Percentiles rank a stretch among this genome's conserved stretches.
Evolutionary conservation across 768 basidiomycete genomes (phyloP).

Genomic region (Galerina marginata): DNA sequence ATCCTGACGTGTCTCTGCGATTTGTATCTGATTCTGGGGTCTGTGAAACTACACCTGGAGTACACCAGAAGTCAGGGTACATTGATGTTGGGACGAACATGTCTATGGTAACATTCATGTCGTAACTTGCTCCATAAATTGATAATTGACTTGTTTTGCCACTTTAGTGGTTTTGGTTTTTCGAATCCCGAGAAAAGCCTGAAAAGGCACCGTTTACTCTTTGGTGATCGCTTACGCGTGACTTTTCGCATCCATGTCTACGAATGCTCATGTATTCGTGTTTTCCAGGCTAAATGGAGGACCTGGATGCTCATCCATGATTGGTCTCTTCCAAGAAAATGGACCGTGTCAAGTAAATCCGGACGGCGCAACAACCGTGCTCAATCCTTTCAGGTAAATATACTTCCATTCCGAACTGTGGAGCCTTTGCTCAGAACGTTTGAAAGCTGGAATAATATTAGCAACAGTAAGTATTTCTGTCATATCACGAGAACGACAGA

Average conservation of each 20-base stretch:
- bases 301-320: constrained; percentile 68
- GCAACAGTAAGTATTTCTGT: constrained; percentile 54
- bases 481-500: not conserved
- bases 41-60: constrained; percentile 69
- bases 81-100: constrained; percentile 60
- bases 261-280: too few relatives aligned
- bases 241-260: not conserved
- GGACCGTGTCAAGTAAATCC: constrained; percentile 69
- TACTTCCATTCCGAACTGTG: not conserved
- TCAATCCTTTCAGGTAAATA: constrained; percentile 64
- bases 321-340: constrained; percentile 74
- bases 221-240: constrained; percentile 45
- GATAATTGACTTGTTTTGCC: not conserved
- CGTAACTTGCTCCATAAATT: not conserved
- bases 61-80: constrained; percentile 67
- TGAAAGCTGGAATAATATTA: constrained; percentile 68
- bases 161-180: constrained; percentile 76
- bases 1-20: constrained; percentile 40
- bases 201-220: constrained; percentile 70
- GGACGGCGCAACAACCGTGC: constrained; percentile 53
- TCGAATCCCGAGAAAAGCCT: constrained; percentile 62
- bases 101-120: constrained; percentile 51
- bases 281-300: constrained; percentile 59
- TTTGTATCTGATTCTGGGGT: constrained; percentile 64
- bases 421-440: not conserved